Conservation (phyloP, 371 early-diverging fungal genomes). For the Rhizopus stolonifer region DNA sequence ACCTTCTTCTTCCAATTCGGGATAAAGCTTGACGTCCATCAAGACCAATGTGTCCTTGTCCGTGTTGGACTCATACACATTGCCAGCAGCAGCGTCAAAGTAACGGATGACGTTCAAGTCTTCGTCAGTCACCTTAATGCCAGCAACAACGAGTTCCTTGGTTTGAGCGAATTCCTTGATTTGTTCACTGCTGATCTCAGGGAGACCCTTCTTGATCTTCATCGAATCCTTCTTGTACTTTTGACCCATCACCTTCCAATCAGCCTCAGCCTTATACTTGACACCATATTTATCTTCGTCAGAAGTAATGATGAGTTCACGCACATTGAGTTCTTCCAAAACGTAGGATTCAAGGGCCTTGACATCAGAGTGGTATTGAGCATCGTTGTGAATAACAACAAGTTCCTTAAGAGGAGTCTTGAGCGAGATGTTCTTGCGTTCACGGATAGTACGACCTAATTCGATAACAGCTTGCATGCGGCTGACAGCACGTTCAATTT, state of each 20-base stretch:
- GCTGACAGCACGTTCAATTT: slow-evolving; percentile 91
- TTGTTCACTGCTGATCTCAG: slow-evolving; percentile 71
- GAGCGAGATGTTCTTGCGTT: slow-evolving; percentile 90
- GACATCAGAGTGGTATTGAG: slow-evolving; percentile 88
- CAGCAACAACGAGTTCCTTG: slow-evolving; percentile 74
- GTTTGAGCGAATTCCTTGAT: slow-evolving; percentile 79
- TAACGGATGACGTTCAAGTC: slow-evolving; percentile 84
- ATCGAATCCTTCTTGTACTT: slow-evolving; percentile 88
- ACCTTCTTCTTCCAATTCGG: slow-evolving; percentile 89
- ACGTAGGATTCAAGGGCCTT: slow-evolving; percentile 82
- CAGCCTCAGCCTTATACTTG: slow-evolving; percentile 88
- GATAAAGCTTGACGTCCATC: slow-evolving; percentile 83
- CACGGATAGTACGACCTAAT: slow-evolving; percentile 93
- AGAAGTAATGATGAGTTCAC: slow-evolving; percentile 79
- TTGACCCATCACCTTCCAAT: slow-evolving; percentile 86
- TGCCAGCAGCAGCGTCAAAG: slow-evolving; percentile 64
- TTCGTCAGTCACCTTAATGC: slow-evolving; percentile 77
- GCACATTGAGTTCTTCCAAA: slow-evolving; percentile 93
- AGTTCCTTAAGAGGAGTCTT: slow-evolving; percentile 97
- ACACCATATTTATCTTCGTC: slow-evolving; percentile 93
- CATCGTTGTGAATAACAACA: slow-evolving; percentile 88
- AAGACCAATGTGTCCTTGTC: slow-evolving; percentile 90
- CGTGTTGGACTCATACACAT: slow-evolving; percentile 72
- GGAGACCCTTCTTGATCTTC: slow-evolving; percentile 89
- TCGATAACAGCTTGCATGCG: slow-evolving; percentile 98